Evolutionary conservation across 148 eudicot genomes (phyloP), one percentile per base, ranked within the genome.

Genomic region (Camellia lanceoleosa): DNA sequence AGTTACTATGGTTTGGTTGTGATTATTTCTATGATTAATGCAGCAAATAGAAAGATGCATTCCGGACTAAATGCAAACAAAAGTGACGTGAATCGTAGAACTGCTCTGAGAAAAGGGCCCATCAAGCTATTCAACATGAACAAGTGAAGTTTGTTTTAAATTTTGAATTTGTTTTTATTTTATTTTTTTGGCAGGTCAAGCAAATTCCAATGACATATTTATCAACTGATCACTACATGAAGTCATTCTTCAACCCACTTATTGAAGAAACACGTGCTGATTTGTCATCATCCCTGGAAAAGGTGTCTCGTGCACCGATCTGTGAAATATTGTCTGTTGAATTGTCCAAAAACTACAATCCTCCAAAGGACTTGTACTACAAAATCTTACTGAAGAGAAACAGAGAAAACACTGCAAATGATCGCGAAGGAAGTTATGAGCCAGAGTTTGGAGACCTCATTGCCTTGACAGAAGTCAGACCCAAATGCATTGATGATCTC

Each of bases 401-500:
- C 5, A 75, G 77, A 4, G 72, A 80, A 30, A 30, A 30, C 13
- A 59, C 60, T 3, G 74, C 75, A 68, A 80, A 4, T 38, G 78
- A 49, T 49, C 38, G 1, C 38, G 7, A 82, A 68, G 87, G 76
- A 20, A 73, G 72, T 49, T 91, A 89, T 69, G 78, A 85, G 78
- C 91, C 92, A n/a, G 73, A 80, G 77, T 63, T 5, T 41, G 90
- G 92, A 73, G 92, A 90, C 71, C 62, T 90, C n/a, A 67, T 90
- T 79, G 89, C 82, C 30, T 64, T 90, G 47, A 83, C 88, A 2
- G 85, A 84, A 43, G 66, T 41, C 5, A 87, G 77, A 71, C 92
- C 90, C 3, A 82, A 76, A 66, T 76, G 83, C 8, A 68, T 73
- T 20, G 83, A 82, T 14, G 91, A 90, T 78, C 74, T 90, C 62